phyloP scores from a whole-genome alignment of 345 rosid species.

The Populus pruinosa region DNA sequence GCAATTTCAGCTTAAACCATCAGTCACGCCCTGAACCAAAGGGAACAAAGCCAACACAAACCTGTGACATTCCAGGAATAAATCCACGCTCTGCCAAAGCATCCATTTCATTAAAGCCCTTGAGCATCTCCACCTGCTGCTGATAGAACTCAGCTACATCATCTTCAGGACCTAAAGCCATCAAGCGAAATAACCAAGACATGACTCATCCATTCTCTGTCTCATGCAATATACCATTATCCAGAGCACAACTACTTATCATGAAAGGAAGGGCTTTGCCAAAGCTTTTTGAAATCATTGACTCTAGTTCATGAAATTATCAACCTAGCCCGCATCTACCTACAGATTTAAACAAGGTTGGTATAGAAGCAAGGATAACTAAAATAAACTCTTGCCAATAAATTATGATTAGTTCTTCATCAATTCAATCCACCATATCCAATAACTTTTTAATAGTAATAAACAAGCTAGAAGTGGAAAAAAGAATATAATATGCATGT shows the following conservation, averaged over 20 bases:
- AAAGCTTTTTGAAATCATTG: not conserved
- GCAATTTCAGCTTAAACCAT: conserved; percentile 11
- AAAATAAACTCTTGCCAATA: not conserved
- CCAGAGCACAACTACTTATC: not conserved
- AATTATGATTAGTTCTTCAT: not conserved
- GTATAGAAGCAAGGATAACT: not conserved
- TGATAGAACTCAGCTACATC: conserved; percentile 89
- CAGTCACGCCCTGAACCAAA: not conserved
- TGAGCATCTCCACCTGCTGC: conserved; percentile 96
- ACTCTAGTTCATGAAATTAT: not conserved
- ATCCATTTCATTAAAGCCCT: conserved; percentile 96
- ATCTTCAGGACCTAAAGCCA: conserved; percentile 76
- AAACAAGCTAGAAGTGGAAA: not conserved
- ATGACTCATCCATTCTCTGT: not conserved
- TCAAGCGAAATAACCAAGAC: not conserved
- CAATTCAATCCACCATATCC: not conserved
- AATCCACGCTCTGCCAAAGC: conserved; percentile 88
- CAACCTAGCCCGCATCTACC: not conserved
- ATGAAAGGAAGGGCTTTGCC: not conserved
- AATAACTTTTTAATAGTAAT: not conserved
- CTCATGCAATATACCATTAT: not conserved
- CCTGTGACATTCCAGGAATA: conserved; percentile 88
- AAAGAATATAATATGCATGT: not conserved
- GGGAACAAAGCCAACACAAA: conserved; percentile 14
- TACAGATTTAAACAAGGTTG: not conserved